Base-by-base conservation (phyloP, 2,329 filamentous ascomycete genomes). In the Fusarium sp. region DNA sequence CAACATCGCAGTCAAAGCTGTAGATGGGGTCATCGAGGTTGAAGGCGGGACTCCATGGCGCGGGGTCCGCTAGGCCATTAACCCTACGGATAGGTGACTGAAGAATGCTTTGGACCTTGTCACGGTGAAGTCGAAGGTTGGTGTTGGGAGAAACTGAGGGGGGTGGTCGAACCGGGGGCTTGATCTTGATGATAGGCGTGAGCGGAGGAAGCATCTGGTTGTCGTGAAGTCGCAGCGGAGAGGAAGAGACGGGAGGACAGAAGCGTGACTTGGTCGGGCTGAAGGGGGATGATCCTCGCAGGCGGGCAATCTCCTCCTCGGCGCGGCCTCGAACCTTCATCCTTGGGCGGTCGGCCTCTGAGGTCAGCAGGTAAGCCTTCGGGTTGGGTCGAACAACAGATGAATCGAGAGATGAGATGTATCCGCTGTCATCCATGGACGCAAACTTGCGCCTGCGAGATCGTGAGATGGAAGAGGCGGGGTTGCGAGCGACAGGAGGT, bases 361-460 rank as follows among this genome's bases (percentile, higher is more conserved):
- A 96, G 5, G 92, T 94, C 50, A 94, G 87, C 20, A 94, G 87
- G 66, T 90, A 87, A 18, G 85, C 85, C 69, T 89, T 87, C 73
- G 90, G 89, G 72, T 92, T 91, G 57, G 93, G 91, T 68, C 96
- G 90, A 81, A 94, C 89, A 16, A 89, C 94, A 0, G 96, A 98
- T 4, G 96, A 98, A 77, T 98, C 95, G 20, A 98, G 88, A 0
- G 95, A 98, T 2, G 96, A 98, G 81, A 97, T 98, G 83, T 98
- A 99, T 45, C 96, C 96, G 80, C 96, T 98, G 83, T 99, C 96
- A 79, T 90, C 94, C 86, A 97, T 92, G 14, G 93, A 92, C 34
- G 90, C 89, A 78, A 93, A 90, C 82, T 94, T 96, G 75, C 93
- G 92, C 84, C 94, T 94, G 75, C 92, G 91, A 42, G 91, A 89